Evolutionary conservation across 2,329 filamentous ascomycete species (phyloP).

Genomic region (Mycocentrospora acerina): DNA sequence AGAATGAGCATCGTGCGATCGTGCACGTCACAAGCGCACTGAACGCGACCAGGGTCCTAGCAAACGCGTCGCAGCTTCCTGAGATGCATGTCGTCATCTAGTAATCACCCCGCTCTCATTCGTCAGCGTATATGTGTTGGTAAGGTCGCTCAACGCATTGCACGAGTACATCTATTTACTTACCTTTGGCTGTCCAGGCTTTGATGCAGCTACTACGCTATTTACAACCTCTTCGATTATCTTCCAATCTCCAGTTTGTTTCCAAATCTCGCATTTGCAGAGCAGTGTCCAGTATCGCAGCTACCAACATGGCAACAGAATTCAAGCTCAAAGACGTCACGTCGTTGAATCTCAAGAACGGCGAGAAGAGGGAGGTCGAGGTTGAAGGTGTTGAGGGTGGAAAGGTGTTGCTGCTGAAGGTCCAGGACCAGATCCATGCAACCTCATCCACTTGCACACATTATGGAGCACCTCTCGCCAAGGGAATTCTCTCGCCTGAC

Average conservation of each 20-base stretch:
- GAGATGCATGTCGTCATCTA: slow-evolving; percentile 22
- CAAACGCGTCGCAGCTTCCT: slow-evolving; percentile 3
- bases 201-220: slow-evolving; percentile 32
- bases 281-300: slow-evolving; percentile 28
- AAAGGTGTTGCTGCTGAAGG: slow-evolving; percentile 84
- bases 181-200: slow-evolving; percentile 2
- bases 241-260: slow-evolving; percentile 10
- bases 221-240: slow-evolving; percentile 22
- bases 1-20: neutral
- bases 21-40: slow-evolving; percentile 2
- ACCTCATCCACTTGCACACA: slow-evolving; percentile 83
- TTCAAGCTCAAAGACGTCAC: slow-evolving; percentile 72
- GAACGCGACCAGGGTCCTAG: too few relatives aligned
- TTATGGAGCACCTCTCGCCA: slow-evolving; percentile 86
- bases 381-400: slow-evolving; percentile 84
- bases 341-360: slow-evolving; percentile 72
- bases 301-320: slow-evolving; percentile 48
- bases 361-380: slow-evolving; percentile 85
- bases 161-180: slow-evolving; percentile 8
- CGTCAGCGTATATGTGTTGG: slow-evolving; percentile 11
- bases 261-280: slow-evolving; percentile 14
- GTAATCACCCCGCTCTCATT: slow-evolving; percentile 9
- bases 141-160: slow-evolving; percentile 6
- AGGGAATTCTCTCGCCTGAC: slow-evolving; percentile 78
- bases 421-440: slow-evolving; percentile 74